A percentile compares a stretch with the other conserved stretches of the same genome.
Conservation (phyloP, 306 rosid species). For the Canavalia ensiformis region DNA sequence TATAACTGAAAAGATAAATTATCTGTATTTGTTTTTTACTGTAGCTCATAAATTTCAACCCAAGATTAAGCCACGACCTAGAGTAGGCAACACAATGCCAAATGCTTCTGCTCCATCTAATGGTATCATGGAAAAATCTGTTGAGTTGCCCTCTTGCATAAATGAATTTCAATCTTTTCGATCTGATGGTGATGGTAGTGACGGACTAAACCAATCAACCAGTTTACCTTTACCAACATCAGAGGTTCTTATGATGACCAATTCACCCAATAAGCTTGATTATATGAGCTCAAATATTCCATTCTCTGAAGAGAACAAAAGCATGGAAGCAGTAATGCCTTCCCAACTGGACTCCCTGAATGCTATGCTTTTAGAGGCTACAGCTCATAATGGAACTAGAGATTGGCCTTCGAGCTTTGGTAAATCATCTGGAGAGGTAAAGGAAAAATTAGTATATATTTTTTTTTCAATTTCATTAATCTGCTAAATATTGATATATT, state of each 20-base stretch:
- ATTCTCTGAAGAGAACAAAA: constrained; percentile 43
- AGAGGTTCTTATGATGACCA: constrained; percentile 35
- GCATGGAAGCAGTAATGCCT: constrained; percentile 46
- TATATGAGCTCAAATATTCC: constrained; percentile 45
- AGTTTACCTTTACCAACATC: constrained; percentile 43
- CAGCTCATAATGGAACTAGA: constrained; percentile 49
- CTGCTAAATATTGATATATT: constrained; percentile 36
- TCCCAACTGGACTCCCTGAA: constrained; percentile 49
- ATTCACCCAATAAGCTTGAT: constrained; percentile 40
- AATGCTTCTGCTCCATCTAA: constrained; percentile 49
- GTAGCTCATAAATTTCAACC: constrained; percentile 69
- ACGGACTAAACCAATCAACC: constrained; percentile 31
- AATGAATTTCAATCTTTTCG: constrained; percentile 48
- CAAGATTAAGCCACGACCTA: constrained; percentile 67
- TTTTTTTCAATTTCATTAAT: constrained; percentile 18
- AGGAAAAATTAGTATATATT: background rate
- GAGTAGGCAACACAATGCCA: constrained; percentile 42
- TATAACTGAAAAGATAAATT: constrained; percentile 37
- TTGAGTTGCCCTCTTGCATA: constrained; percentile 44
- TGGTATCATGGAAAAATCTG: constrained; percentile 35
- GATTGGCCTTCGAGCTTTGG: constrained; percentile 57
- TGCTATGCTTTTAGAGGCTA: constrained; percentile 50
- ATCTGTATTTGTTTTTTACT: constrained; percentile 27
- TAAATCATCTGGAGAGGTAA: constrained; percentile 68
- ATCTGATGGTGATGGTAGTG: constrained; percentile 41